phyloP scores from a whole-genome alignment of 2,329 filamentous ascomycete species.

The Plectosphaerella cucumerina region DNA sequence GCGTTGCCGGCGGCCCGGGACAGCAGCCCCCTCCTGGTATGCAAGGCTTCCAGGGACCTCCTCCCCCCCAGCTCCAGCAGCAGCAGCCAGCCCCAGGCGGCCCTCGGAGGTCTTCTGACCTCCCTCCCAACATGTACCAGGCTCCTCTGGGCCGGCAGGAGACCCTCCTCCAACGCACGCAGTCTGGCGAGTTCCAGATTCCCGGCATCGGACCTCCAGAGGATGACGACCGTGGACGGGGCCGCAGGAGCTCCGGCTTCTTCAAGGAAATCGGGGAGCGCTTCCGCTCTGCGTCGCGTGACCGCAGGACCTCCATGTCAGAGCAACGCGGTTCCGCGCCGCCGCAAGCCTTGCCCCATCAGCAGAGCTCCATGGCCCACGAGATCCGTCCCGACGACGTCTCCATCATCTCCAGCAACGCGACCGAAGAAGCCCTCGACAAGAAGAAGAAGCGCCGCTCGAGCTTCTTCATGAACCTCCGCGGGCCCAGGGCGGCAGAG shows the following conservation, averaged over 20 bases:
- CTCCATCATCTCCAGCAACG: conserved; percentile 32
- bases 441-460: conserved; percentile 28
- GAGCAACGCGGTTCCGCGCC: neutral
- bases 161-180: conserved; percentile 32
- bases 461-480: conserved; percentile 31
- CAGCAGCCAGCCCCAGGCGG: conserved; percentile 10
- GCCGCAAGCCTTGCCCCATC: neutral
- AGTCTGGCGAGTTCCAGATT: conserved; percentile 32
- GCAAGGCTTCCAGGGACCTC: neutral
- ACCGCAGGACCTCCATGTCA: conserved; percentile 23
- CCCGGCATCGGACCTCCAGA: conserved; percentile 28
- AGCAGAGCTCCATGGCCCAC: neutral
- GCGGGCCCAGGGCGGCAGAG: conserved; percentile 11
- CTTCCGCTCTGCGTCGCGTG: conserved; percentile 28
- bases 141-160: conserved; percentile 21
- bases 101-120: conserved; percentile 12
- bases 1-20: conserved; percentile 4
- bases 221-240: conserved; percentile 30
- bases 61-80: conserved; percentile 10
- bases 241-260: conserved; percentile 36
- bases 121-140: conserved; percentile 10
- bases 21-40: conserved; percentile 12
- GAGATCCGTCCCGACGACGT: conserved; percentile 31
- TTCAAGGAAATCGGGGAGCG: conserved; percentile 48
- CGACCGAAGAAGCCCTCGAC: conserved; percentile 32